phyloP scores from a whole-genome alignment of 2,329 filamentous ascomycete species.

The Beauveria rudraprayagi region DNA sequence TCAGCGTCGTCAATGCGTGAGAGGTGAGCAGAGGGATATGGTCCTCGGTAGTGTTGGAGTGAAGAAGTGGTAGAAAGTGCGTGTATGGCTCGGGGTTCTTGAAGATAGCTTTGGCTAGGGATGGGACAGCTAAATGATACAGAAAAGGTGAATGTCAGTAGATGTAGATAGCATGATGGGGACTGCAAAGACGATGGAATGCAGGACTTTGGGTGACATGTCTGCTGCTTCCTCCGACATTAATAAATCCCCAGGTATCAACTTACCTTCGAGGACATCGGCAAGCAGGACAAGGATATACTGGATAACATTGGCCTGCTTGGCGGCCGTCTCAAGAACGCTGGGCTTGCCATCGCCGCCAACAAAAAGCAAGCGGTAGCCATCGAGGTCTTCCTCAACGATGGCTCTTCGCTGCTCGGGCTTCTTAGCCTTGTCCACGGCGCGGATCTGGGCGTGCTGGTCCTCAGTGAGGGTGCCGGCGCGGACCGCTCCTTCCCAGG shows the following conservation, averaged over 20 bases:
- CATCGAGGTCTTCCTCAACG: slow-evolving; percentile 70
- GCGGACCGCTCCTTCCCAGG: slow-evolving; percentile 93
- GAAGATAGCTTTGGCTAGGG: slow-evolving; percentile 68
- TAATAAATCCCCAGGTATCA: background rate
- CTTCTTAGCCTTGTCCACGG: slow-evolving; percentile 91
- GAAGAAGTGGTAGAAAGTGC: slow-evolving; percentile 77
- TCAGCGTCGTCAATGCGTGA: slow-evolving; percentile 72
- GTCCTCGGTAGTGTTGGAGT: slow-evolving; percentile 66
- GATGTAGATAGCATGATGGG: background rate
- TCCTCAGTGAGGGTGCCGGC: slow-evolving; percentile 89
- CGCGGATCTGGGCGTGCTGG: slow-evolving; percentile 91
- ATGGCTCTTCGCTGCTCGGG: slow-evolving; percentile 73
- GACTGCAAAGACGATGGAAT: slow-evolving; percentile 2
- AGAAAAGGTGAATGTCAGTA: slow-evolving; percentile 15
- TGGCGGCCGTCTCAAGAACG: slow-evolving; percentile 77
- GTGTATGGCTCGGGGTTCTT: slow-evolving; percentile 71
- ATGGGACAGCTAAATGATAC: slow-evolving; percentile 60
- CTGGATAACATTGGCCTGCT: slow-evolving; percentile 84
- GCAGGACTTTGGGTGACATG: background rate
- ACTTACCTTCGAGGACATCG: slow-evolving; percentile 77
- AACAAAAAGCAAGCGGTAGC: slow-evolving; percentile 73
- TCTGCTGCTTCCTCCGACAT: background rate
- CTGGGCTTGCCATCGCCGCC: slow-evolving; percentile 61
- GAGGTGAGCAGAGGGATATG: slow-evolving; percentile 85
- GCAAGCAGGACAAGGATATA: slow-evolving; percentile 86